Conservation (phyloP, 257 asterid species). For the Catharanthus roseus region DNA sequence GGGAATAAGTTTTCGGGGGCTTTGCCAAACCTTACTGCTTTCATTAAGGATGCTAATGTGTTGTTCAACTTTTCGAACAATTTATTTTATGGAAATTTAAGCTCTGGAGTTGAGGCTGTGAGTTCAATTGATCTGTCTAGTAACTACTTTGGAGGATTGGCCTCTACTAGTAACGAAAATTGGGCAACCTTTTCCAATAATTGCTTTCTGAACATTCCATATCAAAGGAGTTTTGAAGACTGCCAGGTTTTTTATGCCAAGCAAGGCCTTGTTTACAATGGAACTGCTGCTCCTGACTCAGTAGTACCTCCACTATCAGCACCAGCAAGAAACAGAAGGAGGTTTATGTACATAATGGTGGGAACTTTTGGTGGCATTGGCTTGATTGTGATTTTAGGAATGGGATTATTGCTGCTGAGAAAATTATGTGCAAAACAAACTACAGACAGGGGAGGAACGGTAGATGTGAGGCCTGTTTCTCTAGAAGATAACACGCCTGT, state of each 20-base stretch:
- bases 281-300: not conserved
- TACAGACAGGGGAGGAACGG: slow-evolving; percentile 9
- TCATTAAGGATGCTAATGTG: slow-evolving; percentile 19
- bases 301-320: slow-evolving; percentile 9
- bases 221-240: slow-evolving; percentile 33
- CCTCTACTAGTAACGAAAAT: slow-evolving; percentile 18
- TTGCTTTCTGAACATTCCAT: slow-evolving; percentile 29
- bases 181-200: slow-evolving; percentile 25
- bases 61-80: slow-evolving; percentile 57
- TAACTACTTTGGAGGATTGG: slow-evolving; percentile 51
- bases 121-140: slow-evolving; percentile 39
- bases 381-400: slow-evolving; percentile 30
- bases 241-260: slow-evolving; percentile 43
- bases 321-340: slow-evolving; percentile 7
- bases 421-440: slow-evolving; percentile 18
- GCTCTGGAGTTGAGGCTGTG: slow-evolving; percentile 15
- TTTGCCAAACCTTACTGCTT: slow-evolving; percentile 21
- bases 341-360: slow-evolving; percentile 31
- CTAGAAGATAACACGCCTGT: slow-evolving; percentile 19
- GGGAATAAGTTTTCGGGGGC: slow-evolving; percentile 53
- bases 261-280: slow-evolving; percentile 17
- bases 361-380: slow-evolving; percentile 63
- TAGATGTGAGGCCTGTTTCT: slow-evolving; percentile 17
- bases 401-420: slow-evolving; percentile 23
- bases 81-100: slow-evolving; percentile 51